phyloP scores from a whole-genome alignment of 805 yeast genomes.

The Kluyveromyces nonfermentans region DNA sequence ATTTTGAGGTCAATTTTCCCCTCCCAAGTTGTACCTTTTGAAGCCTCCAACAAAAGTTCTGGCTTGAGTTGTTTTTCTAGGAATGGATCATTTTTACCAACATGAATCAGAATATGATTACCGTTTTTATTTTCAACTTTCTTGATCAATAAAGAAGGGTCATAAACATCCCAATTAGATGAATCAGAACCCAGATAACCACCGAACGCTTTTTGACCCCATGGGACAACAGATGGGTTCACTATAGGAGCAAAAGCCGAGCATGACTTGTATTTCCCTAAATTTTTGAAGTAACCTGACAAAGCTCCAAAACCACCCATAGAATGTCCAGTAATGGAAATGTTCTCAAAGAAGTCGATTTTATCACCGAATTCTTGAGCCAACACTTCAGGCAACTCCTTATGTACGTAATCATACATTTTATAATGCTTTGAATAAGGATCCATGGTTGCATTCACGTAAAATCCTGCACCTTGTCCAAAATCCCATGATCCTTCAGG shows the following conservation, averaged over 20 bases:
- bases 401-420: slow-evolving; percentile 77
- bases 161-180: slow-evolving; percentile 58
- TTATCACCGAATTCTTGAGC: slow-evolving; percentile 29
- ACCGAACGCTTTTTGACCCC: slow-evolving; percentile 83
- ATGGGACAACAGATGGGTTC: slow-evolving; percentile 66
- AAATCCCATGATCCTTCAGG: slow-evolving; percentile 59
- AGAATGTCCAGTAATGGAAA: slow-evolving; percentile 89
- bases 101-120: slow-evolving; percentile 68
- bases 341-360: slow-evolving; percentile 50
- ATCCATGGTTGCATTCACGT: slow-evolving; percentile 69
- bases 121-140: slow-evolving; percentile 35
- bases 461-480: slow-evolving; percentile 94
- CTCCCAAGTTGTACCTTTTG: slow-evolving; percentile 47
- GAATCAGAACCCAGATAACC: slow-evolving; percentile 61
- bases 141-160: slow-evolving; percentile 71
- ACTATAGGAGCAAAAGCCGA: slow-evolving; percentile 87
- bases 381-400: slow-evolving; percentile 56
- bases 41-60: slow-evolving; percentile 52
- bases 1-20: slow-evolving; percentile 49
- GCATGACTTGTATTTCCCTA: slow-evolving; percentile 56
- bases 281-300: slow-evolving; percentile 54
- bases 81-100: slow-evolving; percentile 74
- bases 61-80: slow-evolving; percentile 63
- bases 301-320: slow-evolving; percentile 98
- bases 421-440: slow-evolving; percentile 68